A percentile compares a stretch with the other conserved stretches of the same genome.
phyloP scores from a whole-genome alignment of 805 yeast genomes.

The Metschnikowia borealis region DNA sequence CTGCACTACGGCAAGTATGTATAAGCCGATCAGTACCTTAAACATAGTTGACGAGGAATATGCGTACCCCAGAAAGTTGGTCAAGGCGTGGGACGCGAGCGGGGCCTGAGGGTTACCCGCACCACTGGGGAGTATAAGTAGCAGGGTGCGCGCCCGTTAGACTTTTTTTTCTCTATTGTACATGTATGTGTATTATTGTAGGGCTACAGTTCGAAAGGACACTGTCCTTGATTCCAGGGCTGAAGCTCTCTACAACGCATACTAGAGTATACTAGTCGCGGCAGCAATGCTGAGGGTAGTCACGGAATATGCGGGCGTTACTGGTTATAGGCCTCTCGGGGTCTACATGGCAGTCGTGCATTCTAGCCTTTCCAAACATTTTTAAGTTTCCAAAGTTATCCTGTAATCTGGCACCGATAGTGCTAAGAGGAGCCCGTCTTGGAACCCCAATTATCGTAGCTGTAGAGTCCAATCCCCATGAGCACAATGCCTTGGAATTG shows the following conservation, averaged over 20 bases:
- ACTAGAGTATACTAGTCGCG: constrained; percentile 41
- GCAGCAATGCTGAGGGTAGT: constrained; percentile 28
- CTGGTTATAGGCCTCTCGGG: constrained; percentile 16
- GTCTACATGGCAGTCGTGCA: constrained; percentile 29
- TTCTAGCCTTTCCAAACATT: constrained; percentile 43
- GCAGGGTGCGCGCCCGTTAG: neutral
- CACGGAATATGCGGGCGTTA: constrained; percentile 41
- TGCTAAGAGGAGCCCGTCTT: neutral
- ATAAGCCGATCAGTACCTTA: neutral
- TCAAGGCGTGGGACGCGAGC: neutral
- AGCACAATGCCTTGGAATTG: constrained; percentile 49
- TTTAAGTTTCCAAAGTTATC: neutral
- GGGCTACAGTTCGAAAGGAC: constrained; percentile 34
- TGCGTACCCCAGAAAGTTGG: neutral
- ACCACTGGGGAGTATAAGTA: constrained; percentile 10
- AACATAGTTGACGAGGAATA: neutral
- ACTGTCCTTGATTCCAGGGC: constrained; percentile 26
- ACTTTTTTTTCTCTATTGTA: constrained; percentile 33
- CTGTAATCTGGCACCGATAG: neutral
- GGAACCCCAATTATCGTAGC: constrained; percentile 64
- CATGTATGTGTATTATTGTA: constrained; percentile 49
- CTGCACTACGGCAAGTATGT: neutral
- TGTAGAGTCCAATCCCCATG: constrained; percentile 53
- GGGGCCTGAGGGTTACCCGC: constrained; percentile 25
- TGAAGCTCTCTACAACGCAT: constrained; percentile 50